Evolutionary conservation across 2,329 filamentous ascomycete species (phyloP).

Genomic region (Fusarium sp.): DNA sequence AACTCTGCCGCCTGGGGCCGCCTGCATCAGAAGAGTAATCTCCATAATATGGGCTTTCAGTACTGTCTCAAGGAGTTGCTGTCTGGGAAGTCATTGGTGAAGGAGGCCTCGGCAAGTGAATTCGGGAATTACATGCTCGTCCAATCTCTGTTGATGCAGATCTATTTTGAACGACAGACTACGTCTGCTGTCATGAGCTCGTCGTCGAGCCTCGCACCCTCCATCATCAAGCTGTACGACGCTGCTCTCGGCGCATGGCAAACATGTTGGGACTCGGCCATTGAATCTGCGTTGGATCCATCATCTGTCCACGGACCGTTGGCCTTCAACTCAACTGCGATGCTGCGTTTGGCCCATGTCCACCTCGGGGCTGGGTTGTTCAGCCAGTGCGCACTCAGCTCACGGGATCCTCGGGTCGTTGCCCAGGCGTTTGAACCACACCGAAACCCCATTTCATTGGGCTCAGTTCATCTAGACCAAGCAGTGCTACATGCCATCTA

Average conservation of each 20-base stretch:
- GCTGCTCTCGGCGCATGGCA: not conserved
- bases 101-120: constrained; percentile 1
- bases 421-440: not conserved
- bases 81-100: constrained; percentile 1
- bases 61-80: not conserved
- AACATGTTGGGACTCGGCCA: constrained; percentile 1
- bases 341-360: not conserved
- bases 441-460: not conserved
- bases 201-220: not conserved
- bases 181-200: not conserved
- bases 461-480: not conserved
- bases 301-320: constrained; percentile 1
- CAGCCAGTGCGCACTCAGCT: constrained; percentile 2
- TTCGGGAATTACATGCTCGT: constrained; percentile 7
- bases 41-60: not conserved
- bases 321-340: constrained; percentile 5
- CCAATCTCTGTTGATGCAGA: not conserved
- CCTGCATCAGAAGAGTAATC: not conserved
- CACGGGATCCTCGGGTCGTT: not conserved
- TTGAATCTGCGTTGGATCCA: not conserved
- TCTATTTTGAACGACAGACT: not conserved
- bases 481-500: not conserved
- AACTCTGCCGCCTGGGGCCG: not conserved
- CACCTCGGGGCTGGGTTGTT: constrained; percentile 2
- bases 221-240: not conserved